A percentile compares a stretch with the other conserved stretches of the same genome.
phyloP scores from a whole-genome alignment of 75 land plant genomes.

The Sequoiadendron giganteum region DNA sequence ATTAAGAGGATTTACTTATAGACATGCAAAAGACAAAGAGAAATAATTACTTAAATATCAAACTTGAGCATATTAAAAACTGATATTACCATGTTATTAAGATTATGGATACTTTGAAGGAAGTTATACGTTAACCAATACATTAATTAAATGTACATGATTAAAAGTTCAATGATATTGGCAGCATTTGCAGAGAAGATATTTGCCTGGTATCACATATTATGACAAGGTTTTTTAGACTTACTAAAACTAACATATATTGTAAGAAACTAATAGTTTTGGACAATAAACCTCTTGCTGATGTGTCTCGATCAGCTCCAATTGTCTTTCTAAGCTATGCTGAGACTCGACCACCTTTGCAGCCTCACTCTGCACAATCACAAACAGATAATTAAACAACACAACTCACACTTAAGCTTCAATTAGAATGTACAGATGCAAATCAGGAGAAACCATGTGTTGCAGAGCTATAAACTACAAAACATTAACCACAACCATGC shows the following conservation, averaged over 20 bases:
- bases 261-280: background rate
- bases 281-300: constrained; percentile 78
- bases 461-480: background rate
- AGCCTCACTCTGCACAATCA: constrained; percentile 73
- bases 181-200: background rate
- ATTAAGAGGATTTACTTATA: background rate
- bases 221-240: background rate
- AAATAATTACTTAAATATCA: background rate
- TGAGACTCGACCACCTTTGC: constrained; percentile 96
- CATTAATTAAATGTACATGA: background rate
- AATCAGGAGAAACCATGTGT: background rate
- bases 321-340: constrained; percentile 72
- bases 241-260: background rate
- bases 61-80: background rate
- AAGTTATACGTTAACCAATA: background rate
- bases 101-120: background rate
- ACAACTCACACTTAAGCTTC: background rate
- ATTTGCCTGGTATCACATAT: background rate
- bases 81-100: background rate
- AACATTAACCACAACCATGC: background rate
- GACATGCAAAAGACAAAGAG: background rate
- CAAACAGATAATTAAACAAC: background rate
- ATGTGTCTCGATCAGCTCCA: constrained; percentile 98
- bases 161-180: background rate
- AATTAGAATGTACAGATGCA: background rate